Percentiles rank a stretch among this genome's conserved stretches.
phyloP scores from a whole-genome alignment of 2,329 filamentous ascomycete genomes.

The Talaromyces sp. region DNA sequence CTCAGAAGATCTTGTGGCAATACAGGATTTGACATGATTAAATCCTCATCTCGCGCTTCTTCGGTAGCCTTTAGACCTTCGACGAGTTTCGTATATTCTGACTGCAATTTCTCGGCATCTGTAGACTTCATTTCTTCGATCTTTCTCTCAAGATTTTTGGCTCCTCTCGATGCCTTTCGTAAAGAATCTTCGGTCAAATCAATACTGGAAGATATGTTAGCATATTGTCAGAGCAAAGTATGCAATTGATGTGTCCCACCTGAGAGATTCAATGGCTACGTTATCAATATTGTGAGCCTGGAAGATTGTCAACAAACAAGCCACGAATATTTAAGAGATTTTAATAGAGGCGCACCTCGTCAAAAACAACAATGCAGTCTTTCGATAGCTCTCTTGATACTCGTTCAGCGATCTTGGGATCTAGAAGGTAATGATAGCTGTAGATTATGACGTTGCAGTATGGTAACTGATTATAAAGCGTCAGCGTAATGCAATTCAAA shows the following conservation, averaged over 20 bases:
- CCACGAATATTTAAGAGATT: background rate
- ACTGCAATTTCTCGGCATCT: constrained; percentile 89
- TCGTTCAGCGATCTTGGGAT: constrained; percentile 94
- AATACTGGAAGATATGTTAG: constrained; percentile 63
- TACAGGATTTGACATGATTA: constrained; percentile 95
- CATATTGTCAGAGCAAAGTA: background rate
- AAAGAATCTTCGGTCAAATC: constrained; percentile 95
- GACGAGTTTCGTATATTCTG: constrained; percentile 92
- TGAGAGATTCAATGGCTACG: constrained; percentile 84
- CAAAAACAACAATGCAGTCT: constrained; percentile 97
- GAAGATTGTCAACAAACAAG: background rate
- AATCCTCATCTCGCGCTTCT: constrained; percentile 85
- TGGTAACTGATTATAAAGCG: constrained; percentile 67
- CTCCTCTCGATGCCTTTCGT: constrained; percentile 83
- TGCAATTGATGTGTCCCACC: background rate
- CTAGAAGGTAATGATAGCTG: constrained; percentile 96
- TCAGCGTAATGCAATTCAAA: background rate
- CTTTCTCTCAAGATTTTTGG: constrained; percentile 82
- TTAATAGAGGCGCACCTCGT: constrained; percentile 54
- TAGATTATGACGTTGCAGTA: constrained; percentile 99
- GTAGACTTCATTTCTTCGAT: constrained; percentile 95
- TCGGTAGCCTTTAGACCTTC: constrained; percentile 85
- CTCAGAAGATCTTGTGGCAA: constrained; percentile 90
- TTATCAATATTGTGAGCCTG: constrained; percentile 96
- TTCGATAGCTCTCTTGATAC: constrained; percentile 95